Conservation (phyloP, 257 asterid species). For the Solanum sitiens region DNA sequence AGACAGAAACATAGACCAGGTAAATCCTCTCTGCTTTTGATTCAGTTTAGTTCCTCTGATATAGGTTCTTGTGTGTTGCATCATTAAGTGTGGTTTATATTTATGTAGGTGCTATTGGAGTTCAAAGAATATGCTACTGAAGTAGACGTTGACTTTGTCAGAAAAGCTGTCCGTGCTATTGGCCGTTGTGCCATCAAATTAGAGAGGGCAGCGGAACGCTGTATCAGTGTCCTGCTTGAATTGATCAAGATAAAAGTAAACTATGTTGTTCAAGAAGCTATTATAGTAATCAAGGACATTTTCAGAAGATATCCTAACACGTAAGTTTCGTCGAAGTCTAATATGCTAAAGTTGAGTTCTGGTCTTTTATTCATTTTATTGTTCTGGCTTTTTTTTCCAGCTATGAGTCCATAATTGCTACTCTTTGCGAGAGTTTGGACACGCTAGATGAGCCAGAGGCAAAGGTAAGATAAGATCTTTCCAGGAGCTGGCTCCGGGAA, state of each 20-base stretch:
- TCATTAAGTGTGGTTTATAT: conserved; percentile 3
- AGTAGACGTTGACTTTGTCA: conserved; percentile 96
- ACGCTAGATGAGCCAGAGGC: conserved; percentile 99
- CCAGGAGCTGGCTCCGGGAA: neutral
- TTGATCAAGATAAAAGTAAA: conserved; percentile 97
- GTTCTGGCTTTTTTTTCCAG: conserved; percentile 24
- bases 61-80: conserved; percentile 1
- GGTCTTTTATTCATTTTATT: neutral
- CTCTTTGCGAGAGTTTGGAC: conserved; percentile 97
- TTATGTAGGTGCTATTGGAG: conserved; percentile 72
- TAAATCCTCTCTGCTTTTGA: conserved; percentile 20
- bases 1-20: conserved; percentile 95
- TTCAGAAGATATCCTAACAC: conserved; percentile 99
- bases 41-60: neutral
- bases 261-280: conserved; percentile 99
- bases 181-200: conserved; percentile 99
- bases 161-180: conserved; percentile 99
- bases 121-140: conserved; percentile 99
- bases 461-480: conserved; percentile 43
- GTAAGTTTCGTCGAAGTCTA: conserved; percentile 31
- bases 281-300: conserved; percentile 95
- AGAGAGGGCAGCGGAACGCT: conserved; percentile 99
- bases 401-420: conserved; percentile 93
- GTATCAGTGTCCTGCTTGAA: conserved; percentile 97
- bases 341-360: neutral